These are phyloP conservation scores for Haberlea rhodopensis DNA, from an alignment of 257 asterid species.

Conservation along the genomic window DNA sequence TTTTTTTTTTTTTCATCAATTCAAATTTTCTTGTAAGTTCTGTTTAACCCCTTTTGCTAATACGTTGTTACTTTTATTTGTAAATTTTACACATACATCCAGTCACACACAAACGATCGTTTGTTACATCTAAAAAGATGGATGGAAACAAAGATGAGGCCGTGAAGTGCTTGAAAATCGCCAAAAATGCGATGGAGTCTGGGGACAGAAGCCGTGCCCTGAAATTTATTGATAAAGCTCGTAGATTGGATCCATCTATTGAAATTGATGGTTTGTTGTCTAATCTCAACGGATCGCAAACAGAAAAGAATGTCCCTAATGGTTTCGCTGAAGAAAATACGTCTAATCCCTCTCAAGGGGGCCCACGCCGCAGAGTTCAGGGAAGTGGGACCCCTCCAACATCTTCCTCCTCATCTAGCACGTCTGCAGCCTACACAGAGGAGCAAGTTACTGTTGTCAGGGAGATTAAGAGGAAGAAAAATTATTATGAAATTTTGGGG, in stretches of 20 bases:
- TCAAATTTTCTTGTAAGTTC: neutral
- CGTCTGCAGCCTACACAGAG: constrained; percentile 51
- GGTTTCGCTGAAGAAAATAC: constrained; percentile 30
- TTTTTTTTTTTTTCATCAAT: neutral
- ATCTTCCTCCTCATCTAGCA: constrained; percentile 36
- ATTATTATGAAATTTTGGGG: constrained; percentile 85
- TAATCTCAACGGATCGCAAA: constrained; percentile 36
- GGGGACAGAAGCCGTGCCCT: constrained; percentile 72
- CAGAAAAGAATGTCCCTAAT: constrained; percentile 37
- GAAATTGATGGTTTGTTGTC: constrained; percentile 51
- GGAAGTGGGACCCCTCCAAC: constrained; percentile 30
- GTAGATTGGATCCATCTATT: constrained; percentile 69
- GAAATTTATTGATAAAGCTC: constrained; percentile 79
- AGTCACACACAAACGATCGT: neutral
- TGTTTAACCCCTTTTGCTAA: neutral
- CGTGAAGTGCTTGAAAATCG: constrained; percentile 76
- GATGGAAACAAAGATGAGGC: constrained; percentile 99
- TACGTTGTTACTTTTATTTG: neutral
- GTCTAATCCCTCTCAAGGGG: constrained; percentile 34
- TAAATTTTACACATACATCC: neutral
- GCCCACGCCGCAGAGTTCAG: constrained; percentile 67
- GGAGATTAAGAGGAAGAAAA: constrained; percentile 76
- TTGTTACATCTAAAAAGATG: constrained; percentile 37
- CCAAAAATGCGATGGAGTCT: constrained; percentile 58
- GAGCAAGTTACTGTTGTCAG: constrained; percentile 65